Evolutionary conservation across 2,329 filamentous ascomycete species (phyloP), one percentile per base, ranked within the genome.

Genomic region (Rhexocercosporidium sp.): DNA sequence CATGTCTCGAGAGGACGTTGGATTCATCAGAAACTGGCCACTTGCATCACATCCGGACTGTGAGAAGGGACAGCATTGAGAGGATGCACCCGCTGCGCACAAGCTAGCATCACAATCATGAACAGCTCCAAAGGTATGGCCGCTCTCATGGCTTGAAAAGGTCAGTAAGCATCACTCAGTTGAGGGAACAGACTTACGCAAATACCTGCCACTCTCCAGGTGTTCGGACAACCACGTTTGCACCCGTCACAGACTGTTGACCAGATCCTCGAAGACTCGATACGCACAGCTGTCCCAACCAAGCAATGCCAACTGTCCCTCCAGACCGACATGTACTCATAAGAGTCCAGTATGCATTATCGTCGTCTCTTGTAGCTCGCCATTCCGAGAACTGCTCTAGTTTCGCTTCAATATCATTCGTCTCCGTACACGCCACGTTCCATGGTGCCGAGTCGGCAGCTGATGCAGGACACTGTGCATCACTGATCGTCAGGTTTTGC

Each of bases 61-160:
- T 71, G 84, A 90, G 12, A 96, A 82, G 0, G 94, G 95, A 74
- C 95, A 98, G 79, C 95, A 98, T 70, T 62, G 59, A 37, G 44
- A 51, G 2, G 41, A 27, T 25, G 84, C 78, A 65, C 79, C 82
- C 68, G 87, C 83, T 1, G 79, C 78, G 46, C 88, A 86, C 29
- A 86, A 82, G 62, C 92, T 83, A 0, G 81, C 76, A 1, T 88
- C 90, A 79, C 95, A 98, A 79, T 98, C 95, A 79, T 98, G 95
- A 8, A 97, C 93, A 8, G 94, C 94, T 49, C 94, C 94, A 77
- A 97, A 97, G 0, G 93, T 97, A 78, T 97, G 94, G 1, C 93
- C 94, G 1, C 90, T 89, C 79, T 97, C 94, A 77, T 97, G 94
- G 22, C 63, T 65, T n/a, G 20, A 6, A 6, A 16, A 18, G 12